A percentile compares a stretch with the other conserved stretches of the same genome.
phyloP scores from a whole-genome alignment of 148 eudicot genomes.

The Pharnaceum exiguum region DNA sequence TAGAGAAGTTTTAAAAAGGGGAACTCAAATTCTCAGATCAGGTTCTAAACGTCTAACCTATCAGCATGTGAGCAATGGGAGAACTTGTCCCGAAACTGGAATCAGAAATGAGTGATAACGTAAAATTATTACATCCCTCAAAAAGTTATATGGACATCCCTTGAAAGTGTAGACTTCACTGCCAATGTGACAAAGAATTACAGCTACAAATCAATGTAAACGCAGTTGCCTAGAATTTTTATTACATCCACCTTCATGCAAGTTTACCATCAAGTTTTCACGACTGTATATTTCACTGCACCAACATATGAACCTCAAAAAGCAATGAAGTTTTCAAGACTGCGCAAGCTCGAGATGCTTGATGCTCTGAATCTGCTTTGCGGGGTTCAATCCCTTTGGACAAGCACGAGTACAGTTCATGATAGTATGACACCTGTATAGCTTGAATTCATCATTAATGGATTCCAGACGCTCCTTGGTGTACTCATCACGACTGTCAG shows the following conservation, averaged over 20 bases:
- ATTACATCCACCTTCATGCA: background rate
- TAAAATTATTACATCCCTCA: background rate
- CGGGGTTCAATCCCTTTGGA: constrained; percentile 95
- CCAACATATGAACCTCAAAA: background rate
- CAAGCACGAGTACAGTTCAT: constrained; percentile 95
- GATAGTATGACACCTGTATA: constrained; percentile 93
- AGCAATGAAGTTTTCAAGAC: background rate
- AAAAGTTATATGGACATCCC: background rate
- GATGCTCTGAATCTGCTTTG: constrained; percentile 78
- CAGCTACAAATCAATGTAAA: constrained; percentile 1
- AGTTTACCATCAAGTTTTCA: background rate
- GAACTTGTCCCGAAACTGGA: too few relatives aligned
- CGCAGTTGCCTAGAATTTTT: background rate
- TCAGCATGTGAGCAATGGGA: too few relatives aligned
- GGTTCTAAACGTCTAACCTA: too few relatives aligned
- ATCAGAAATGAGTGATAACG: background rate
- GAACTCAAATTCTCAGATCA: too few relatives aligned
- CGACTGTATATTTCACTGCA: background rate
- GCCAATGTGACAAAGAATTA: background rate
- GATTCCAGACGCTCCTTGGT: constrained; percentile 90
- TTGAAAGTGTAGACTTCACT: background rate
- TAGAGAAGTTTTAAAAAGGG: too few relatives aligned
- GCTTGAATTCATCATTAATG: constrained; percentile 85
- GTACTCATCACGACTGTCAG: constrained; percentile 99
- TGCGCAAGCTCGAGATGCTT: constrained; percentile 53